A percentile compares a stretch with the other conserved stretches of the same genome.
These are phyloP conservation scores for Spiraea crenata DNA, from an alignment of 331 rosid genomes.

Conservation along the genomic window DNA sequence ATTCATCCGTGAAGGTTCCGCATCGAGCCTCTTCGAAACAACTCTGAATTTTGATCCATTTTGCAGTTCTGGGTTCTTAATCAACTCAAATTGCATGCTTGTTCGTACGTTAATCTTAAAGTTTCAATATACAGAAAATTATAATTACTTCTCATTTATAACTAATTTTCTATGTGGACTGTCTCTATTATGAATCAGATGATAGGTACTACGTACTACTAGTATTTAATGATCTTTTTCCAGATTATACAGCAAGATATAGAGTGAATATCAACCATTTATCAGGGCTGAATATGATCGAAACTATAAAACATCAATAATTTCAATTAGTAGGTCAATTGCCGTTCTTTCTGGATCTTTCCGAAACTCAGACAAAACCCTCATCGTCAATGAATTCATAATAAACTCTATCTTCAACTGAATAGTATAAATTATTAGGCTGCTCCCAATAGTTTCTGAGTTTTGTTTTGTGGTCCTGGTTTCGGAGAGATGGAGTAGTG, in stretches of 20 bases:
- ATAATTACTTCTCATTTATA: too few species aligned
- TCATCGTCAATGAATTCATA: not conserved
- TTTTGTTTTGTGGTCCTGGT: not conserved
- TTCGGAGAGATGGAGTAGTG: constrained; percentile 2
- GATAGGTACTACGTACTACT: too few species aligned
- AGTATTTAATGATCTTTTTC: too few species aligned
- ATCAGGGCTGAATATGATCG: not conserved
- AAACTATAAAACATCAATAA: not conserved
- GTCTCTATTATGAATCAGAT: too few species aligned
- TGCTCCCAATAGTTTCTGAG: not conserved
- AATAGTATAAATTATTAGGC: not conserved
- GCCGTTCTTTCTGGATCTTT: not conserved
- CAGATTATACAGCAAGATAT: too few species aligned
- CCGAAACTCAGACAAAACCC: not conserved
- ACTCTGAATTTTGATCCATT: not conserved
- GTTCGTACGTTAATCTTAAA: too few species aligned
- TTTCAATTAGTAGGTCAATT: not conserved
- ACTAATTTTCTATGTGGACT: too few species aligned
- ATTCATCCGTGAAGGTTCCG: too few species aligned
- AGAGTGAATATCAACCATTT: too few species aligned
- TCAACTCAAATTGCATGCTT: too few species aligned
- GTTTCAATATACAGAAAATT: too few species aligned
- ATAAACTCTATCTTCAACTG: not conserved
- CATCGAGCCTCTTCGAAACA: not conserved
- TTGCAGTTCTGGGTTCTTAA: not conserved